phyloP scores from a whole-genome alignment of 116 monocot species.

The Papilionanthe hybrid region DNA sequence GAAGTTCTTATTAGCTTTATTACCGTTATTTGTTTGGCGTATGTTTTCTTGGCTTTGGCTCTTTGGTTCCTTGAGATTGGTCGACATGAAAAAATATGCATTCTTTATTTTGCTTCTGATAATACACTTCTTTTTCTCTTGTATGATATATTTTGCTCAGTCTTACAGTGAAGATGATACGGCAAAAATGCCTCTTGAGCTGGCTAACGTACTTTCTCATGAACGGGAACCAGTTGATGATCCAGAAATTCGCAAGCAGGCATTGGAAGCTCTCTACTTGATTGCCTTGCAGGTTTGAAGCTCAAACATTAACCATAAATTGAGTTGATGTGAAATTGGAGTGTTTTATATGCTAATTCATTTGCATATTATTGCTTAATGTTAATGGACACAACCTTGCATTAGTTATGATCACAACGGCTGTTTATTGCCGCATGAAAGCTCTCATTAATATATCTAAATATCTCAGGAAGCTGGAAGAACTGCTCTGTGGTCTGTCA shows the following conservation, averaged over 20 bases:
- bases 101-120: neutral
- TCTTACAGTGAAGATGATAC: slow-evolving; percentile 74
- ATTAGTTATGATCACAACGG: neutral
- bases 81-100: neutral
- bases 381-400: neutral
- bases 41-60: neutral
- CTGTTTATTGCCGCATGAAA: neutral
- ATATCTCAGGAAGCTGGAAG: slow-evolving; percentile 68
- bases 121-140: neutral
- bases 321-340: neutral
- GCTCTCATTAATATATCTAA: no score
- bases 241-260: slow-evolving; percentile 83
- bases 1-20: neutral
- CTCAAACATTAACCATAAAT: slow-evolving; percentile 3
- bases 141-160: slow-evolving; percentile 27
- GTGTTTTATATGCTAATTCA: neutral
- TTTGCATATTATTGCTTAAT: neutral
- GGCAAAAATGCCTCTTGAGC: slow-evolving; percentile 91
- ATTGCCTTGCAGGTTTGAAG: slow-evolving; percentile 65
- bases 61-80: neutral
- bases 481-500: slow-evolving; percentile 80
- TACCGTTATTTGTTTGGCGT: neutral
- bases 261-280: slow-evolving; percentile 88
- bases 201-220: slow-evolving; percentile 75
- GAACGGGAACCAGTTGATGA: slow-evolving; percentile 84